These are phyloP conservation scores for Cadophora luteo-olivacea DNA, from an alignment of 2,329 filamentous ascomycete genomes.

Conservation along the genomic window DNA sequence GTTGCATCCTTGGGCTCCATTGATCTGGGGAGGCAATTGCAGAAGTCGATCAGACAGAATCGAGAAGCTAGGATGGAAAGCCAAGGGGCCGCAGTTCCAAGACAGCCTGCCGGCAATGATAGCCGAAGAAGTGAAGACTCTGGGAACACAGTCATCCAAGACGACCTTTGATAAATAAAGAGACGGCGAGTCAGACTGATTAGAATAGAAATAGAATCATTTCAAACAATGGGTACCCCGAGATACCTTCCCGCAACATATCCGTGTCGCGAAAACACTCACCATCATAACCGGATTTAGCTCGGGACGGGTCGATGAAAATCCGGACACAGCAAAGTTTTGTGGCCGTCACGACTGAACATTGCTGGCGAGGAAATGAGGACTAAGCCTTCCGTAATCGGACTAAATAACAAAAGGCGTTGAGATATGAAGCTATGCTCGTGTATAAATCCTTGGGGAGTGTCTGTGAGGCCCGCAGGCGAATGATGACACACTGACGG, in stretches of 20 bases:
- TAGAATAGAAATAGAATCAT: neutral
- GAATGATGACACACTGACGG: constrained; percentile 2
- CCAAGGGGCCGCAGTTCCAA: constrained; percentile 30
- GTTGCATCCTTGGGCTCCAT: constrained; percentile 39
- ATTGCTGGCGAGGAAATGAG: neutral
- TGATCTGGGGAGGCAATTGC: constrained; percentile 42
- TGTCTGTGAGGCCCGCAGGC: neutral
- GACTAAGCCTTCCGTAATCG: constrained; percentile 15
- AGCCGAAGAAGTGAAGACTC: constrained; percentile 31
- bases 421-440: neutral
- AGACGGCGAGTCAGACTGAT: neutral
- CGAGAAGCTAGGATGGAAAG: constrained; percentile 36
- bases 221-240: neutral
- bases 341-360: neutral
- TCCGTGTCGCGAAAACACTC: neutral
- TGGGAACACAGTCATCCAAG: constrained; percentile 30
- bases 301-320: neutral
- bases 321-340: neutral
- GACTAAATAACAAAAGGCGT: neutral
- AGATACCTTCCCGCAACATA: neutral
- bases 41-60: constrained; percentile 36
- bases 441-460: neutral
- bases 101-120: constrained; percentile 37
- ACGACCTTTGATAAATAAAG: constrained; percentile 29
- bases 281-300: neutral